These are phyloP conservation scores for Kingdonia uniflora DNA, from an alignment of 164 flowering plant genomes.

Conservation along the genomic window DNA sequence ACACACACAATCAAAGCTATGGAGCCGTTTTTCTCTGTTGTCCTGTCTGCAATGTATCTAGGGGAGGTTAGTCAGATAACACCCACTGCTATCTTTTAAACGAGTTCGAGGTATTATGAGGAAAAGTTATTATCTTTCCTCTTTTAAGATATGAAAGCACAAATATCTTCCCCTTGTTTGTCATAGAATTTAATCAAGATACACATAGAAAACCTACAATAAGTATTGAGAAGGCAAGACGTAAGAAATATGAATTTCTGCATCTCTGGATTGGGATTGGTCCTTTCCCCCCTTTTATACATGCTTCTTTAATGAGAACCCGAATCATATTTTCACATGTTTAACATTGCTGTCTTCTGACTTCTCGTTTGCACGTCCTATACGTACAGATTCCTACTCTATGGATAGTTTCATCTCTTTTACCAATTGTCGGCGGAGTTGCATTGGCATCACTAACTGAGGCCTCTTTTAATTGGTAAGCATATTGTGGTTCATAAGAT, in stretches of 20 bases:
- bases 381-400: slow-evolving; percentile 53
- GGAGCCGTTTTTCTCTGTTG: slow-evolving; percentile 98
- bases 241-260: too few relatives aligned
- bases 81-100: too few relatives aligned
- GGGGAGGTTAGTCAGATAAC: slow-evolving; percentile 50
- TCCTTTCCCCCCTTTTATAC: too few relatives aligned
- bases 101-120: too few relatives aligned
- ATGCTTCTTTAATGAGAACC: too few relatives aligned
- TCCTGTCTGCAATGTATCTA: slow-evolving; percentile 84
- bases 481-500: not conserved
- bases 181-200: too few relatives aligned
- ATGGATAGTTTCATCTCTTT: slow-evolving; percentile 72
- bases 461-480: slow-evolving; percentile 89
- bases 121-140: too few relatives aligned
- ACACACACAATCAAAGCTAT: slow-evolving; percentile 96
- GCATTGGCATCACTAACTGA: slow-evolving; percentile 91
- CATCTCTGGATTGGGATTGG: too few relatives aligned
- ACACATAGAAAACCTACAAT: too few relatives aligned
- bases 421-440: slow-evolving; percentile 97
- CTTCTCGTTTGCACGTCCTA: slow-evolving; percentile 1
- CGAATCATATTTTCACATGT: not conserved
- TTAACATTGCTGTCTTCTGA: not conserved
- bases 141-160: too few relatives aligned
- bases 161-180: too few relatives aligned
- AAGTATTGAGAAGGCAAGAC: too few relatives aligned